Conservation (phyloP, 2,329 filamentous ascomycete species). For the Pestalotiopsis sp. region DNA sequence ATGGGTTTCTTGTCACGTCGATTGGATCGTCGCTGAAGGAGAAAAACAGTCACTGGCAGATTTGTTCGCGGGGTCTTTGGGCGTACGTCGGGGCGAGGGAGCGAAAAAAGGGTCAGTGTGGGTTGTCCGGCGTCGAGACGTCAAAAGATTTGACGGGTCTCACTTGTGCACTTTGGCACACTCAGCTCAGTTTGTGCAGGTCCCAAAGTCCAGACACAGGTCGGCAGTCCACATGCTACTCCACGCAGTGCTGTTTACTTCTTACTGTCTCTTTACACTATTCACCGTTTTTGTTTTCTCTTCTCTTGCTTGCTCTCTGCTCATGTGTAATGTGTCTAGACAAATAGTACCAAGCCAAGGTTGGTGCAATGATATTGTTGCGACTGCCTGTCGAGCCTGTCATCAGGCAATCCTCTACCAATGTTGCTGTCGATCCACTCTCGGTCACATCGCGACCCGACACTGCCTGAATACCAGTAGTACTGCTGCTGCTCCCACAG, state of each 20-base stretch:
- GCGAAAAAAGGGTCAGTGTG: constrained; percentile 10
- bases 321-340: no score
- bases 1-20: background rate
- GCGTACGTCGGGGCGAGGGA: constrained; percentile 1
- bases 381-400: background rate
- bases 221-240: background rate
- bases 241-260: background rate
- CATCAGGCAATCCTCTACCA: background rate
- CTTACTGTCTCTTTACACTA: background rate
- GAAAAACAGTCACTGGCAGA: background rate
- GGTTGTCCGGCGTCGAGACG: constrained; percentile 9
- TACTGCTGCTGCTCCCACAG: background rate
- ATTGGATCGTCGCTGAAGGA: background rate
- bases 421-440: background rate
- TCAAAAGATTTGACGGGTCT: constrained; percentile 12
- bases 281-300: background rate
- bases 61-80: constrained; percentile 10
- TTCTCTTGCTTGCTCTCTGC: background rate
- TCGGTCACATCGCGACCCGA: no score
- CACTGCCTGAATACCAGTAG: no score
- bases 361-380: background rate
- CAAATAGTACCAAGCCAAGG: no score
- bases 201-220: background rate
- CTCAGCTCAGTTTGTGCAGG: background rate
- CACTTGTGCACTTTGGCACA: background rate